Evolutionary conservation across 176 grass and related monocot species (phyloP), one percentile per base, ranked within the genome.

Genomic region (Cymbopogon citratus): DNA sequence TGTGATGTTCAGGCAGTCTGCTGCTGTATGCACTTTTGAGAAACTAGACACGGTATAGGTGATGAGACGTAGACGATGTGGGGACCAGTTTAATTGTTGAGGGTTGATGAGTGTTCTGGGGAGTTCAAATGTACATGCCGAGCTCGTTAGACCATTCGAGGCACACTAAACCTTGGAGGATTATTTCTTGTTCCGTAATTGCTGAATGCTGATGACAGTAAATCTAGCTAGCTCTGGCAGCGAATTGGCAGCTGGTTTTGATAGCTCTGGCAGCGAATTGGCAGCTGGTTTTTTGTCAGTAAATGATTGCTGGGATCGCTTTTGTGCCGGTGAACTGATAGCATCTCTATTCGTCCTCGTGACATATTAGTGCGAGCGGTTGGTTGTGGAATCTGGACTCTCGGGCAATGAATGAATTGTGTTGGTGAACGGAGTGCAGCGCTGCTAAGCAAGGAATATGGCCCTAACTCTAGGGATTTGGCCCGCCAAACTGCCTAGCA

Each of bases 371-470:
- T 77, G 65, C 12, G 41, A 25, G 9, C 4, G 41, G 68, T 84
- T 84, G 56, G 28, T 11, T 60, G 80, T 11, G 60, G 80, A 73
- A 73, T 83, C 66, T 81, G 59, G 80, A 83, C 66, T 78, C 26
- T 12, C 24, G 52, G 35, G 4, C 19, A 43, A 35, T 3, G 6
- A 2, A 12, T 49, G 6, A 2, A 12, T 49, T 23, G 38, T 43
- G 27, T 43, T 31, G 44, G 25, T 29, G 59, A 52, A 66, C 12
- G 63, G 25, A 70, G 40, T 52, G 76, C 82, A 76, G 7, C 27
- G 45, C 6, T 24, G 67, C 73, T 87, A 87, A 73, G 75, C 59
- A 76, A 71, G 65, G 91, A 97, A 97, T 94, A 88, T 82, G 35
- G 46, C 68, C 87, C 82, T 63, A 90, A 85, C 80, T 69, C 15